phyloP scores from a whole-genome alignment of 2,329 filamentous ascomycete genomes.

The Emericellopsis cladophorae region DNA sequence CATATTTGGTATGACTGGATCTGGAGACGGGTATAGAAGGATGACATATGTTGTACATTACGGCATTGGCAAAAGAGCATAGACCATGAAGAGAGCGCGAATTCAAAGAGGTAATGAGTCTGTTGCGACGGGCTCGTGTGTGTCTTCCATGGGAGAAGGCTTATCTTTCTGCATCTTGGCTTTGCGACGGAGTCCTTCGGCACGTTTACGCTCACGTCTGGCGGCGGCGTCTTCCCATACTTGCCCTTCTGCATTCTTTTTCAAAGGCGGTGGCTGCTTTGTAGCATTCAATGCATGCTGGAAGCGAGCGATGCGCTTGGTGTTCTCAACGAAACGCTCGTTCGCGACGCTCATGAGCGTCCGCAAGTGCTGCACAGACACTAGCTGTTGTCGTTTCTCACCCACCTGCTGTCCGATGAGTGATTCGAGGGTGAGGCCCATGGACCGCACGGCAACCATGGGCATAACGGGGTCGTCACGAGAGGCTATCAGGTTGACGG shows the following conservation, averaged over 20 bases:
- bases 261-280: slow-evolving; percentile 7
- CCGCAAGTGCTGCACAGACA: slow-evolving; percentile 54
- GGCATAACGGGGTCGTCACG: slow-evolving; percentile 33
- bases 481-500: slow-evolving; percentile 47
- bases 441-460: slow-evolving; percentile 76
- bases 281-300: slow-evolving; percentile 29
- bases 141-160: neutral
- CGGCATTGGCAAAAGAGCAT: neutral
- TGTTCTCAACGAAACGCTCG: slow-evolving; percentile 59
- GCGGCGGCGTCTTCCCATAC: slow-evolving; percentile 42
- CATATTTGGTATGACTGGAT: no score
- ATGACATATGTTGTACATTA: slow-evolving; percentile 5
- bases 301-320: slow-evolving; percentile 55
- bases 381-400: slow-evolving; percentile 25
- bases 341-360: slow-evolving; percentile 60
- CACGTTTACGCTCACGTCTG: slow-evolving; percentile 41
- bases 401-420: slow-evolving; percentile 48
- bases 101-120: neutral
- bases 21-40: slow-evolving; percentile 1
- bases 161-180: slow-evolving; percentile 21
- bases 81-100: neutral
- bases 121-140: neutral
- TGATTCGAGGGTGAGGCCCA: slow-evolving; percentile 71
- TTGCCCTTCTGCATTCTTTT: slow-evolving; percentile 19
- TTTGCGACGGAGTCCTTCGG: slow-evolving; percentile 43